Evolutionary conservation across 768 basidiomycete species (phyloP), one percentile per base, ranked within the genome.

Genomic region (Rhodotorula paludigena): DNA sequence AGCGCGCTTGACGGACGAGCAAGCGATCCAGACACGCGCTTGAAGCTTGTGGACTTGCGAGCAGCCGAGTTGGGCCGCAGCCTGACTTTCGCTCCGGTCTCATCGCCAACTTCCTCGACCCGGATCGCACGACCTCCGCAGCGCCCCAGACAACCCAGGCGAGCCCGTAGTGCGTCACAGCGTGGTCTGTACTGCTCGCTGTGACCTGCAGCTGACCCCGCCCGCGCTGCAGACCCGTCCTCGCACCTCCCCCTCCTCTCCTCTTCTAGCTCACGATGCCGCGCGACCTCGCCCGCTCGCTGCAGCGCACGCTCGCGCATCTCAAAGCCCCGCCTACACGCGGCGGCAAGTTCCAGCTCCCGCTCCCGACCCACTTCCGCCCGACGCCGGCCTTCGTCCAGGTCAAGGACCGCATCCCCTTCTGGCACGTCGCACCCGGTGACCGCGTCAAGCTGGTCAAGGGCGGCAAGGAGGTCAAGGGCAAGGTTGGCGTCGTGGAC

Each of bases 371-470:
- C 25, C 62, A 71, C 64, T 71, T 74, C 62, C 61, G 68, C 9
- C 55, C 60, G 3, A 42, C 38, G 44, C 66, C 71, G 20, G 41
- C 33, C 25, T 74, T 70, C 57, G 74, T 74, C 28, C 68, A 70
- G 44, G 60, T 69, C 60, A 73, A 74, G 63, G 74, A 74, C 57
- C 74, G 74, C 47, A 64, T 74, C 41, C 71, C 74, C 12, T 72
- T 66, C 63, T 74, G 74, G 74, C 64, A 74, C 61, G 49, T 74
- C 62, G 65, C 66, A 0, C 63, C 71, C 3, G 66, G 63, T n/a
- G 74, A 74, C 58, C 58, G 60, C n/a, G 74, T 74, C 28, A 68
- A 63, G 38, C 49, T 74, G 36, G 56, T 73, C 53, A 66, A 48
- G 48, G 74, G 74, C n/a, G 48, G 44, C n/a, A 25, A 36, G 20